Evolutionary conservation across 2,329 filamentous ascomycete species (phyloP), one percentile per base, ranked within the genome.

Genomic region (Dryadomyces quercivorus): DNA sequence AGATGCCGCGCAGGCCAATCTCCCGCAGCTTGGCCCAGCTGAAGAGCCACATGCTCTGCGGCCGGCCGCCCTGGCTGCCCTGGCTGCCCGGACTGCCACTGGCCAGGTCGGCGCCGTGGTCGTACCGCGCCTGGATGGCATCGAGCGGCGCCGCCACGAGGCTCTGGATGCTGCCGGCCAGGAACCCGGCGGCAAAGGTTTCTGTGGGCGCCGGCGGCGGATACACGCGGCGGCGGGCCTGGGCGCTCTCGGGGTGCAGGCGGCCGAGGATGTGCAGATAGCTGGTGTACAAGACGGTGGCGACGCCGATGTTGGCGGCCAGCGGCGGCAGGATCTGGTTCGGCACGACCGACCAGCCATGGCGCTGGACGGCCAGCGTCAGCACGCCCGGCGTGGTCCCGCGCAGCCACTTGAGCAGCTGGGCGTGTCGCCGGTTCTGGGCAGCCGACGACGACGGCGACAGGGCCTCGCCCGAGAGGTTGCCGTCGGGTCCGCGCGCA

Each of bases 291-390:
- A 90, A 70, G 3, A 90, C 78, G 1, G 85, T 85, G 2, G 85
- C 85, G 51, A 90, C 84, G 42, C 78, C 80, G 1, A 87, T 78
- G 61, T 90, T 91, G 38, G 86, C 86, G 18, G 88, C 70, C 45
- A 90, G 71, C 15, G 86, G 86, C 45, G 86, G 86, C 20, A 90
- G 69, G n/a, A 90, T 80, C 69, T 89, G 85, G 58, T 88, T 82
- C 0, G 85, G 85, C 12, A 91, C 75, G 53, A 90, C 82, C 20
- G 75, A 70, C 86, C 85, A 89, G 51, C 86, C 86, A 56, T 88
- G 74, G n/a, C 80, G 77, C 51, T 72, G 74, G 42, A 90, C 75
- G 0, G 85, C 86, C 49, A 83, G 79, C 0, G 78, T 78, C 31
- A 90, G 70, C 6, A 91, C 74, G 1, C 82, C 85, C 0, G 85